Evolutionary conservation across 2,329 filamentous ascomycete species (phyloP), one percentile per base, ranked within the genome.

Genomic region (Colletotrichum spinosum): DNA sequence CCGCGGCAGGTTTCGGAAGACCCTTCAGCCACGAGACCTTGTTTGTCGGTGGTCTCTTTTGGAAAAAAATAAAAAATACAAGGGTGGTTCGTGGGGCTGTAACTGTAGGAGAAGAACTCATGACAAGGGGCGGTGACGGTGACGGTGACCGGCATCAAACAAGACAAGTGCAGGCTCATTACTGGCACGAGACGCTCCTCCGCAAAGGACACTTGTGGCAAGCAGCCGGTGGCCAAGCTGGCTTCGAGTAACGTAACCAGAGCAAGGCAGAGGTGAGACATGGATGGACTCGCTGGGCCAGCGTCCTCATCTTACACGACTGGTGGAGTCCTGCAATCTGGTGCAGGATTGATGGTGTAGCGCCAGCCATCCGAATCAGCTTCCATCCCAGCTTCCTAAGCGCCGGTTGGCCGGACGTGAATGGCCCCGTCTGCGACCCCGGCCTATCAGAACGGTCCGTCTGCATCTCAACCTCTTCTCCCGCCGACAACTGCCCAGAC

Each of bases 181-280:
- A 69, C 71, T 71, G 74, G 76, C 79, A 80, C 79, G 78, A 80
- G 78, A 78, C 79, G 76, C 75, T 75, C 76, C 71, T 74, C 70
- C 72, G 70, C 73, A 62, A 70, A 46, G 58, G 46, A 17, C 37
- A 67, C 69, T 70, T 77, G 79, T 80, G 79, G 79, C 79, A 73
- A 77, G 73, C 75, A 75, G 69, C 73, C 72, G 72, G 72, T 69
- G 62, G 62, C 62, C 58, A 62, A 65, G 46, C 58, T 56, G 52
- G 60, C 58, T 65, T 60, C 56, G 59, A 67, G 68, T 69, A 70
- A 70, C 25, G 25, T 25, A 4, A 4, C 69, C 68, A 66, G 69
- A 78, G 73, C 79, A 81, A 78, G 78, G 77, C 76, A 79, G 74
- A 65, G 77, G 74, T 78, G 79, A 82, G 80, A 82, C 81, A 82